Evolutionary conservation across 2,329 filamentous ascomycete genomes (phyloP).

Genomic region (Cercospora berteroae): DNA sequence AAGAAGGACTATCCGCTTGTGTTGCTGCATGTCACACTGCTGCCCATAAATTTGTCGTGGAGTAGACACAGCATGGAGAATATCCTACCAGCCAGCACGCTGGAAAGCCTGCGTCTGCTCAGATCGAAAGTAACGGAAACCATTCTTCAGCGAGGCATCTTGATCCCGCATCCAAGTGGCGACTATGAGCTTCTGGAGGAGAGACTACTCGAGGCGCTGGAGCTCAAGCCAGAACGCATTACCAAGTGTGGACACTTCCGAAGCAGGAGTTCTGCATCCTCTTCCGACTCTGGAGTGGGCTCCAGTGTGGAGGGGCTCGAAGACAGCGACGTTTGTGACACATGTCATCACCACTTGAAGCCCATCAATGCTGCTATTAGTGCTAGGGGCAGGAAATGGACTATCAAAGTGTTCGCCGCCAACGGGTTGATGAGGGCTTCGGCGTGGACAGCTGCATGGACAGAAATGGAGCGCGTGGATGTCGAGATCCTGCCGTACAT

Average conservation of each 20-base stretch:
- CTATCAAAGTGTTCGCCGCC: slow-evolving; percentile 86
- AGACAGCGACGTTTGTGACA: slow-evolving; percentile 32
- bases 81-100: slow-evolving; percentile 51
- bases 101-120: slow-evolving; percentile 64
- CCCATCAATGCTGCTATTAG: slow-evolving; percentile 39
- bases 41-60: slow-evolving; percentile 68
- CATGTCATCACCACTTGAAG: slow-evolving; percentile 40
- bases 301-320: slow-evolving; percentile 27
- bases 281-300: slow-evolving; percentile 34
- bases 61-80: slow-evolving; percentile 50
- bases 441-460: slow-evolving; percentile 92
- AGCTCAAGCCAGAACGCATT: slow-evolving; percentile 67
- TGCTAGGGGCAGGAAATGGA: slow-evolving; percentile 58
- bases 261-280: slow-evolving; percentile 52
- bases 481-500: slow-evolving; percentile 82
- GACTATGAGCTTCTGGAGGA: slow-evolving; percentile 80
- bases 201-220: slow-evolving; percentile 69
- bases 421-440: slow-evolving; percentile 91
- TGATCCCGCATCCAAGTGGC: slow-evolving; percentile 74
- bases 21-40: slow-evolving; percentile 71
- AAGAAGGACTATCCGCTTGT: slow-evolving; percentile 59
- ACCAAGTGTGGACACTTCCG: slow-evolving; percentile 76
- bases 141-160: slow-evolving; percentile 68
- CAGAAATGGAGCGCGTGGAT: slow-evolving; percentile 97
- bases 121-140: slow-evolving; percentile 71